Evolutionary conservation across 108 stramenopile genomes (phyloP), one percentile per base, ranked within the genome.

Genomic region (Fragilaria radians): DNA sequence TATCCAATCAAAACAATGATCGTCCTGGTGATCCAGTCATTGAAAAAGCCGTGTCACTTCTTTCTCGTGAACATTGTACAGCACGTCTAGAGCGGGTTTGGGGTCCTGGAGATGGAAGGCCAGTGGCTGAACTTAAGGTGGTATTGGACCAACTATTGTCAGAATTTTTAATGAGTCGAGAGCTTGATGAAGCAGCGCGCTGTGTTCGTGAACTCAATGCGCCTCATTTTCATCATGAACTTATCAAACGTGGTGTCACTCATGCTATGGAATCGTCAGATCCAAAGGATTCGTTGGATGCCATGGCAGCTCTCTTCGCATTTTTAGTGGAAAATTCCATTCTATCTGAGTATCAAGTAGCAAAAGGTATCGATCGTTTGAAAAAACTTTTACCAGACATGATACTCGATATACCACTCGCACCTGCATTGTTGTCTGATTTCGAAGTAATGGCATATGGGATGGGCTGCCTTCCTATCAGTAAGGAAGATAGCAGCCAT

Each of bases 51-150:
- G 88, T 89, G 59, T 51, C 68, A 42, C 62, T 97, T 9, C 77
- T 96, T 33, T 75, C 72, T 24, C 67, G 95, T 24, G 95, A 97
- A 56, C 96, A 97, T 59, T 91, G 87, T 46, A 87, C 82, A 28
- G 93, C 91, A 18, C 68, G 94, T 24, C 68, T 99, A 23, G 96
- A 96, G 69, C 75, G 74, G 49, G 89, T 96, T 21, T 97, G 96
- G 98, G 98, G 98, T 3, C 94, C 96, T 4, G 95, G 95, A 3
- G 96, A 96, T 61, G 95, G 94, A 21, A 83, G 95, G 24, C 93
- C 96, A 11, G 96, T 99, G 7, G 62, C 68, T 14, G 96, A 97
- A 57, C 82, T 99, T 19, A 99, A 99, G 83, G 73, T 85, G 5
- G 85, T 71, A 18, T 93, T 96, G 81, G 91, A 95, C 57, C 89